Evolutionary conservation across 306 rosid genomes (phyloP), one percentile per base, ranked within the genome.

Genomic region (Dryas drummondii): DNA sequence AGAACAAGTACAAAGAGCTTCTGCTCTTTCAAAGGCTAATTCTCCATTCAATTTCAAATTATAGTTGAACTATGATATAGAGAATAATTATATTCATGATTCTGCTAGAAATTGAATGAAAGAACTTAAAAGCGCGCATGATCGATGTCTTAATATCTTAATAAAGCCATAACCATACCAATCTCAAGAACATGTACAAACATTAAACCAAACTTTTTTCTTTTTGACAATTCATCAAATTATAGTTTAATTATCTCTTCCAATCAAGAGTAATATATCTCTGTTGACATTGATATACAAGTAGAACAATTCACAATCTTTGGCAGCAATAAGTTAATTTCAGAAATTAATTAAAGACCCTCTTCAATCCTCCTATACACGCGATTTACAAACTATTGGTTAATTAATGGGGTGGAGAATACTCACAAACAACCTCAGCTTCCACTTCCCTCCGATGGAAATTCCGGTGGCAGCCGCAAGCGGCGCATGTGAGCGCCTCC

Each of bases 391-490:
- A 4, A 77, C 78, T 73, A 22, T 22, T 22, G 22, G 22, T 22
- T 22, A 46, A 46, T 9, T 52, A 78, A 79, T 79, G 74, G 68
- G 97, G 94, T 19, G 98, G 94, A 79, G 97, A 87, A 73, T 91
- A 90, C 90, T 91, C 96, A 86, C 97, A 91, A 13, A 90, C 96
- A 17, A 94, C 96, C 87, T 94, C 98, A 44, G 90, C 86, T 55
- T 94, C 94, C 66, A 89, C 87, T 84, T 88, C 87, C 74, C 86
- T 88, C 78, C 83, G 67, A 55, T 94, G 98, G 47, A 94, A 94
- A 75, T 84, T 94, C 60, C 98, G 69, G 75, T 94, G 98, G 77
- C 98, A 94, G 19, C 90, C 96, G 9, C 98, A 94, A 65, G 97
- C 97, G 0, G 98, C 98, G 72, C 98, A 94, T 1, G 81, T 72